These are phyloP conservation scores for Thermochaetoides thermophila DNA, from an alignment of 495 filamentous ascomycete genomes.

Conservation along the genomic window DNA sequence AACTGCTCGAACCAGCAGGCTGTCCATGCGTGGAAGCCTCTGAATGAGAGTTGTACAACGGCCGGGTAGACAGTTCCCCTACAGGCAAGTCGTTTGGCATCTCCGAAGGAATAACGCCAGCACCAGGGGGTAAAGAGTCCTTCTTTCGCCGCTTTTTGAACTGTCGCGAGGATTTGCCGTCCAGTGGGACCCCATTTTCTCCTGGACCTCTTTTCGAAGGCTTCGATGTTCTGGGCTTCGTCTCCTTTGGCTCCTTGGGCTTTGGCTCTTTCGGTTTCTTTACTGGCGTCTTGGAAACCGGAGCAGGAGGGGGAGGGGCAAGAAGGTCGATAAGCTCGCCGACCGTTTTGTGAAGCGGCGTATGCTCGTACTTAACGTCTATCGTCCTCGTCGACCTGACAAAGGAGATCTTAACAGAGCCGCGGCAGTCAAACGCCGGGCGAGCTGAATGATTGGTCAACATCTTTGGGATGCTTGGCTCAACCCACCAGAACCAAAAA, in stretches of 20 bases:
- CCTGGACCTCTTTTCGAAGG: slow-evolving; percentile 43
- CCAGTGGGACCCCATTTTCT: slow-evolving; percentile 31
- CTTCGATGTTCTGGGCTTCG: slow-evolving; percentile 43
- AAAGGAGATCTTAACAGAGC: slow-evolving; percentile 29
- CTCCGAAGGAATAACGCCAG: slow-evolving; percentile 11
- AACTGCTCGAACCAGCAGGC: slow-evolving; percentile 4
- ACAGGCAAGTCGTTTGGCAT: slow-evolving; percentile 15
- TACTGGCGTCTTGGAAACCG: slow-evolving; percentile 5
- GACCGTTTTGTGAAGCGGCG: slow-evolving; percentile 32
- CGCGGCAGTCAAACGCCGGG: slow-evolving; percentile 36
- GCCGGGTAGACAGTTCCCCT: slow-evolving; percentile 6
- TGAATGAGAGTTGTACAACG: slow-evolving; percentile 6
- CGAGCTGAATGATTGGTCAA: slow-evolving; percentile 22
- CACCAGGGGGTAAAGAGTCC: slow-evolving; percentile 5
- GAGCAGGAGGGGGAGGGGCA: slow-evolving; percentile 15
- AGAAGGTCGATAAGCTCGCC: slow-evolving; percentile 25
- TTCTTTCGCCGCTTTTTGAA: slow-evolving; percentile 21
- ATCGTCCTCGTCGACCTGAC: slow-evolving; percentile 22
- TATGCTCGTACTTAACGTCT: slow-evolving; percentile 33
- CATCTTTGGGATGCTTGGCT: no score
- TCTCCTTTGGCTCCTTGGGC: slow-evolving; percentile 22
- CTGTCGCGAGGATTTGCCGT: slow-evolving; percentile 8
- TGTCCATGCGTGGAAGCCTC: not conserved
- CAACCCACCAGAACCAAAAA: not conserved
- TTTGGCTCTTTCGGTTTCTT: slow-evolving; percentile 34